Base-by-base conservation (phyloP, 306 rosid genomes). In the Sicyos baderoa region DNA sequence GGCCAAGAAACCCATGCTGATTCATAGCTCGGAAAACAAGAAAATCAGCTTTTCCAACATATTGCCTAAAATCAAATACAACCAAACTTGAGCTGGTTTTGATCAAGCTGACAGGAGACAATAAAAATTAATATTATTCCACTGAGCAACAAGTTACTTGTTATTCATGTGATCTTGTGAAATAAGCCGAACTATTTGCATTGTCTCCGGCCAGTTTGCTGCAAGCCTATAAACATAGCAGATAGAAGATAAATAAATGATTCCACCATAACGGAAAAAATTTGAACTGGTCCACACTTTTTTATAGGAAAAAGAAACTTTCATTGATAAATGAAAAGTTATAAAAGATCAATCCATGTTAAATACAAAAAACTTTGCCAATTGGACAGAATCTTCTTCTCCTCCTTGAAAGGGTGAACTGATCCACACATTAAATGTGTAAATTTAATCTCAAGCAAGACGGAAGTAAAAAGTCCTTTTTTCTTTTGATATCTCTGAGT, bases 151-250 rank as follows among this genome's bases (percentile, higher is more conserved):
- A 42, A 76, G 25, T 63, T 81, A 93, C 99, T 88, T 86, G 84
- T 93, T 88, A 80, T 90, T 90, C 99, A 93, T 90, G 88, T 93
- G 96, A 78, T 90, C 97, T 71, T 90, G 95, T 72, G 99, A 93
- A 82, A 93, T 88, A 60, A 93, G 97, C 79, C 91, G 89, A 69
- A 85, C 96, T 44, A 93, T 93, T 81, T 82, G 97, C 99, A 93
- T 93, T 14, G 84, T 88, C 2, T 74, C 67, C 12, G 97, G 99
- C 99, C 96, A 93, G 82, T 93, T 90, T 72, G 96, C 95, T n/a
- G 99, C 99, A 80, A 90, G 96, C 79, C 99, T 90, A 76, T 78
- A 74, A 70, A 65, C 77, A 64, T 7, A 69, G 50, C 1, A 25
- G 29, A 25, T 25, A 25, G 29, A 78, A 83, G 45, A 64, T 62